Base-by-base conservation (phyloP, 78 protist genomes). In the Cavenderia fasciculata region DNA sequence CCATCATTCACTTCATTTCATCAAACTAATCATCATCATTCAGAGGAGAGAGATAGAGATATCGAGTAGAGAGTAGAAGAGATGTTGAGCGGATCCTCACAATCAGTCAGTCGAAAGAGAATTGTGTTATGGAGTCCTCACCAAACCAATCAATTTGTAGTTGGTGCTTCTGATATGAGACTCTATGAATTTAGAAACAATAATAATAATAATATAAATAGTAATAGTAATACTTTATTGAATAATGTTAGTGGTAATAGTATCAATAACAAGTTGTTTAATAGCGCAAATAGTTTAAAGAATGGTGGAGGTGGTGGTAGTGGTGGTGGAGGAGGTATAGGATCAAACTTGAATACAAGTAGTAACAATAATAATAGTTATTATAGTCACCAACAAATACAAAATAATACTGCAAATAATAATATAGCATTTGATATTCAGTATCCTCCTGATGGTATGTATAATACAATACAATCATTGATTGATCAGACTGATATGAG, bases 81-180 rank as follows among this genome's bases (percentile, higher is more conserved):
- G n/a, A n/a, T n/a, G n/a, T n/a, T n/a, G n/a, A n/a, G n/a, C n/a
- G n/a, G n/a, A n/a, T n/a, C 52, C 52, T 54, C 61, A 18, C n/a
- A 18, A 4, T 4, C 8, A 18, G 61, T 6, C 5, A 4, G 5
- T 31, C 47, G 76, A 49, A 79, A 54, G 41, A 79, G 88, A 56
- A 27, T 57, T 2, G 36, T 85, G 23, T 73, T 57, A 57, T 85
- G 85, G 86, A 74, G 74, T 34, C 92, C 92, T 5, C 85, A 85
- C 44, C 38, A 63, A 29, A 49, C 63, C 33, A 70, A 57, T 65
- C 31, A 74, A 19, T 85, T 85, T 43, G 52, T 85, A 25, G 85
- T 85, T 51, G 92, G 92, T 0, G 46, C 92, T 38, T 57, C 33
- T 57, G 92, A 85, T 51, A 27, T 85, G 2, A 61, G 92, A 65